phyloP scores from a whole-genome alignment of 331 rosid genomes.

The Rhamnella rubrinervis region DNA sequence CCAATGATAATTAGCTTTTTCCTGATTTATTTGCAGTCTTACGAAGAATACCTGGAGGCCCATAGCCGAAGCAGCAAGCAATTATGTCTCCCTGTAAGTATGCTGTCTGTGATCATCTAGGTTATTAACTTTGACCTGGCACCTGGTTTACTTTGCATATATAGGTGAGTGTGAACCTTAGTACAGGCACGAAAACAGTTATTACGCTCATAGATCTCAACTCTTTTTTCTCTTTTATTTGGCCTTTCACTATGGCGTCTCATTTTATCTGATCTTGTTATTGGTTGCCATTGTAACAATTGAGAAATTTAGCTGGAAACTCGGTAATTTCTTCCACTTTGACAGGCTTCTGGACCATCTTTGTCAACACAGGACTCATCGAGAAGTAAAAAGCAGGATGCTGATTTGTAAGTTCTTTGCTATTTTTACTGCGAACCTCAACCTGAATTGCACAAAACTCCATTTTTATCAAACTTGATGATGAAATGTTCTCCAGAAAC shows the following conservation, averaged over 20 bases:
- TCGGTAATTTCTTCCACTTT: slow-evolving; percentile 21
- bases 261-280: background rate
- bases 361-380: slow-evolving; percentile 27
- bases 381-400: slow-evolving; percentile 47
- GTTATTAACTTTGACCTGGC: too few relatives aligned
- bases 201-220: background rate
- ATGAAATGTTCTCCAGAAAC: slow-evolving; percentile 30
- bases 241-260: background rate
- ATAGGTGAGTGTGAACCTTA: too few relatives aligned
- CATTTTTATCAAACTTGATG: slow-evolving; percentile 12
- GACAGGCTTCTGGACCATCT: slow-evolving; percentile 48
- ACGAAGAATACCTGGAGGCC: slow-evolving; percentile 73
- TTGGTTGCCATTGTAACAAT: background rate
- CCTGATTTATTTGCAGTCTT: slow-evolving; percentile 49
- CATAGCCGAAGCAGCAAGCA: slow-evolving; percentile 55
- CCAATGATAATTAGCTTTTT: slow-evolving; percentile 5
- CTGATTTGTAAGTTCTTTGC: slow-evolving; percentile 40
- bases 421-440: background rate
- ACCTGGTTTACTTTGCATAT: too few relatives aligned
- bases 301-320: slow-evolving; percentile 11
- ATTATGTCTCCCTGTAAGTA: slow-evolving; percentile 43
- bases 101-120: slow-evolving; percentile 10
- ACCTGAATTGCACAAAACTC: background rate
- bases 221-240: background rate
- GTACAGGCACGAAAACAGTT: too few relatives aligned